Conservation (phyloP, 2,329 filamentous ascomycete genomes). For the Monilinia aucupariae region DNA sequence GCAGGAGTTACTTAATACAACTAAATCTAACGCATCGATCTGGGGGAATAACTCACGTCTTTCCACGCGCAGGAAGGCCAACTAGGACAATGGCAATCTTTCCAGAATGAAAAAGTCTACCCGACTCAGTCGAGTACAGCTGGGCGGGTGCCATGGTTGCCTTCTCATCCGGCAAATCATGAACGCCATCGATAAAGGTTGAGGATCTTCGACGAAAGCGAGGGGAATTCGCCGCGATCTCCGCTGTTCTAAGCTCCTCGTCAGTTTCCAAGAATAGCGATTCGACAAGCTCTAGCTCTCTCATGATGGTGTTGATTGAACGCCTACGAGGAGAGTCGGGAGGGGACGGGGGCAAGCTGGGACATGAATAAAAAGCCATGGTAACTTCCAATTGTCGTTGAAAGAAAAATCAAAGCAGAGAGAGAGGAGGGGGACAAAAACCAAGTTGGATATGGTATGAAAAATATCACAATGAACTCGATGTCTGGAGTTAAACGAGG, state of each 20-base stretch:
- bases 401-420: not conserved
- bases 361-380: not conserved
- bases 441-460: not conserved
- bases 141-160: constrained; percentile 80
- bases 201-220: constrained; percentile 89
- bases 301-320: not conserved
- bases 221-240: constrained; percentile 85
- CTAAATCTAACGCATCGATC: not conserved
- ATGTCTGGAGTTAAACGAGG: not conserved
- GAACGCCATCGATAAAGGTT: constrained; percentile 94
- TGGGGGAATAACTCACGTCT: constrained; percentile 59
- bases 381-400: not conserved
- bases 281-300: not conserved
- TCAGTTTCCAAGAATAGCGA: not conserved
- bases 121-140: constrained; percentile 96
- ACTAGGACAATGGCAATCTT: constrained; percentile 97
- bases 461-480: not conserved
- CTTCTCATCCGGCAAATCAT: constrained; percentile 77
- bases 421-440: not conserved
- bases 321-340: not conserved
- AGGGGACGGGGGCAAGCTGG: not conserved
- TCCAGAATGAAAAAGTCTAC: constrained; percentile 92
- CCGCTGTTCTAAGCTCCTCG: constrained; percentile 54
- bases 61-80: constrained; percentile 87
- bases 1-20: not conserved